Evolutionary conservation across 2,329 filamentous ascomycete species (phyloP).

Genomic region (Trichoderma citrinoviride): DNA sequence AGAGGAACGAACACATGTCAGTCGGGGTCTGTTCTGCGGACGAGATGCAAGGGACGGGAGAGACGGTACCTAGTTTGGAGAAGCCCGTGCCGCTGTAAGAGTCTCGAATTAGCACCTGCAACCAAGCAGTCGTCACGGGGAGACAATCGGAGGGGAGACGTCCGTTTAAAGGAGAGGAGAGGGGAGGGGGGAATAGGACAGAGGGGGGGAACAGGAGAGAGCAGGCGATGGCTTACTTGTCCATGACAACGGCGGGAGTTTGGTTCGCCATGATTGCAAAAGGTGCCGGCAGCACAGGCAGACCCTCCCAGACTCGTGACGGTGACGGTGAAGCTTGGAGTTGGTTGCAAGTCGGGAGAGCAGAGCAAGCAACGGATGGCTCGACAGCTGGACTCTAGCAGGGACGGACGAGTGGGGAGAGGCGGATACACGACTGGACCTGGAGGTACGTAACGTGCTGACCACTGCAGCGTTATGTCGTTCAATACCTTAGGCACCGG

Average conservation of each 20-base stretch:
- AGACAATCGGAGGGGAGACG: background rate
- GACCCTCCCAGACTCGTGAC: conserved; percentile 16
- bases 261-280: conserved; percentile 77
- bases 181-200: conserved; percentile 27
- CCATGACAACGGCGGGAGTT: conserved; percentile 99
- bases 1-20: conserved; percentile 18
- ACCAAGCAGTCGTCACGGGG: conserved; percentile 23
- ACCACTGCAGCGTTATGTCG: background rate
- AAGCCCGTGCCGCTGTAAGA: conserved; percentile 89
- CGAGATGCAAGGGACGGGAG: conserved; percentile 14
- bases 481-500: background rate
- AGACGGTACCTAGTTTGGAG: conserved; percentile 85
- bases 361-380: conserved; percentile 17
- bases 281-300: conserved; percentile 29
- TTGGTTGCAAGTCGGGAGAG: conserved; percentile 18
- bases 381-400: conserved; percentile 21
- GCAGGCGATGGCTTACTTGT: conserved; percentile 72
- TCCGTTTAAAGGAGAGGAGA: background rate
- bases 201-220: conserved; percentile 29
- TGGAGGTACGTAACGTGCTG: conserved; percentile 13
- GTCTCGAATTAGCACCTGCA: conserved; percentile 32
- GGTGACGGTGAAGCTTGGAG: conserved; percentile 19
- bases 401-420: conserved; percentile 17
- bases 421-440: conserved; percentile 9
- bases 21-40: conserved; percentile 29